Conservation (phyloP, 2,329 filamentous ascomycete species). For the Coniella vitis region DNA sequence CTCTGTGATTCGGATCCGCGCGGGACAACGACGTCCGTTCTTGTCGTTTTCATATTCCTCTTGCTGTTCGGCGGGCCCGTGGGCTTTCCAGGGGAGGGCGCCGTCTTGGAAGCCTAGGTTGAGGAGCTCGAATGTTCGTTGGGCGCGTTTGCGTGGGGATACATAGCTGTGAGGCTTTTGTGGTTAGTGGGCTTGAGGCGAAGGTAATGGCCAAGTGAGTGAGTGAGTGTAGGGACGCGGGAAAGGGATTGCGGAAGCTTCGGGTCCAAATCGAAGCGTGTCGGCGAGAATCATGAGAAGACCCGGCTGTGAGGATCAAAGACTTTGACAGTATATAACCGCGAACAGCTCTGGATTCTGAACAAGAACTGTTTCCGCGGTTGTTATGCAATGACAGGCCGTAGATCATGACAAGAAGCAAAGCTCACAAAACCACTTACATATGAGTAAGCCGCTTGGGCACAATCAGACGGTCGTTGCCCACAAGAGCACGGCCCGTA, state of each 20-base stretch:
- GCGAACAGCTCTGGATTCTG: too few relatives aligned
- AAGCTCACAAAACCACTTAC: too few relatives aligned
- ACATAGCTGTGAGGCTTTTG: slow-evolving; percentile 56
- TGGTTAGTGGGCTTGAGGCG: background rate
- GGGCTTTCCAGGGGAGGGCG: slow-evolving; percentile 59
- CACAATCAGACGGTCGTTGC: slow-evolving; percentile 76
- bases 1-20: slow-evolving; percentile 60
- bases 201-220: too few relatives aligned
- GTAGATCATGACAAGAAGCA: too few relatives aligned
- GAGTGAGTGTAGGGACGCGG: too few relatives aligned
- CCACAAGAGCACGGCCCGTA: slow-evolving; percentile 78
- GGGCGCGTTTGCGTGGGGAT: slow-evolving; percentile 76
- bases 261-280: too few relatives aligned
- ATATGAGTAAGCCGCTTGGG: slow-evolving; percentile 76
- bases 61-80: slow-evolving; percentile 30
- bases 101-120: slow-evolving; percentile 59
- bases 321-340: too few relatives aligned
- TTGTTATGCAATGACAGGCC: too few relatives aligned
- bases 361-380: too few relatives aligned
- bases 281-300: too few relatives aligned
- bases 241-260: too few relatives aligned
- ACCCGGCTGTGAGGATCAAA: too few relatives aligned
- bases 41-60: slow-evolving; percentile 21
- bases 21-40: slow-evolving; percentile 35
- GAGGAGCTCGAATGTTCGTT: slow-evolving; percentile 84